Evolutionary conservation across 768 basidiomycete species (phyloP).

Genomic region (Mycena haematopus): DNA sequence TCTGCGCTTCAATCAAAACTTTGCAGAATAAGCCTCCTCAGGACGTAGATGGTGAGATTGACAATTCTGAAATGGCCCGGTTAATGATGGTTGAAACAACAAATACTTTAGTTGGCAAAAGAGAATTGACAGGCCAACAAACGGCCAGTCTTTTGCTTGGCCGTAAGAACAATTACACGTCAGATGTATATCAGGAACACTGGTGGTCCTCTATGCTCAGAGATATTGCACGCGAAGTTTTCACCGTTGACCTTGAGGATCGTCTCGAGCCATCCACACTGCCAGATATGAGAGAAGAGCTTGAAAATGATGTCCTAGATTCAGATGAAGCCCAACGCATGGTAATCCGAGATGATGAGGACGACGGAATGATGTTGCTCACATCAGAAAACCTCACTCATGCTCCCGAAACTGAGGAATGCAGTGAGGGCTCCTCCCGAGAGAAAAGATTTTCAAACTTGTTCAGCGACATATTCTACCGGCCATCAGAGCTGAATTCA

Average conservation of each 20-base stretch:
- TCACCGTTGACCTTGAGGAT: constrained; percentile 23
- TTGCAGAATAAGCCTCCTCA: constrained; percentile 19
- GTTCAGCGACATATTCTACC: constrained; percentile 23
- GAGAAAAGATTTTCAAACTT: constrained; percentile 3
- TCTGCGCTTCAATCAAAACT: constrained; percentile 27
- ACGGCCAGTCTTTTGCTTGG: constrained; percentile 9
- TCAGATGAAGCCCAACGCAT: neutral
- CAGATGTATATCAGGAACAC: constrained; percentile 4
- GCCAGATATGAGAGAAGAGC: no score
- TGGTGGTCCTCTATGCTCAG: constrained; percentile 22
- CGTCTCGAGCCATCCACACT: no score
- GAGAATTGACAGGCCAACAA: constrained; percentile 20
- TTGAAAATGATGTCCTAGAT: no score
- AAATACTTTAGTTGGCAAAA: constrained; percentile 16
- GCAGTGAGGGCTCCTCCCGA: no score
- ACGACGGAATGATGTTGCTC: constrained; percentile 6
- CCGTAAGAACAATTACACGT: constrained; percentile 12
- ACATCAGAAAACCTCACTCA: neutral
- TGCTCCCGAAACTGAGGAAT: neutral
- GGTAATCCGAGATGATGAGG: constrained; percentile 12
- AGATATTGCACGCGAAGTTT: constrained; percentile 21
- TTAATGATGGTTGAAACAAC: constrained; percentile 20
- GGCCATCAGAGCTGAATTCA: no score
- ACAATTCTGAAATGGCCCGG: constrained; percentile 8
- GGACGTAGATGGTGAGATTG: constrained; percentile 22